A percentile compares a stretch with the other conserved stretches of the same genome.
Conservation (phyloP, 2,329 filamentous ascomycete species). For the Diaporthe aspalathi region DNA sequence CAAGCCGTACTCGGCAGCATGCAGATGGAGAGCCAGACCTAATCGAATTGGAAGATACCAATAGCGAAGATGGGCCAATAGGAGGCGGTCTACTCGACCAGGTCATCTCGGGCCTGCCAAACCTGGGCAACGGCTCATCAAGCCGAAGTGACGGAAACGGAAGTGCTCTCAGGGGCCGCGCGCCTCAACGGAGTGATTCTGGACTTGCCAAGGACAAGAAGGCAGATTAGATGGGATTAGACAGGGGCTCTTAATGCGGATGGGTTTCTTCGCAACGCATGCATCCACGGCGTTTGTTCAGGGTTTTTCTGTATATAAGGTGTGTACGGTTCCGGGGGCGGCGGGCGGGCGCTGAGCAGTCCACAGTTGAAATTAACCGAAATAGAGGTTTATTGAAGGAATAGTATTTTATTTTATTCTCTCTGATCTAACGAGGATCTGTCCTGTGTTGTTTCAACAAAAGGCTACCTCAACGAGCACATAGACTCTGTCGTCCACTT, state of each 20-base stretch:
- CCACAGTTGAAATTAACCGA: constrained; percentile 25
- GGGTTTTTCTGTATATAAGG: constrained; percentile 38
- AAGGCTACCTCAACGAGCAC: neutral
- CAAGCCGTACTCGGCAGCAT: constrained; percentile 39
- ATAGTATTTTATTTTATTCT: constrained; percentile 21
- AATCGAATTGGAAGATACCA: constrained; percentile 76
- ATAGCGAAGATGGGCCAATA: constrained; percentile 63
- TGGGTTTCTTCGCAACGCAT: neutral
- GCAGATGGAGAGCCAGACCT: constrained; percentile 67
- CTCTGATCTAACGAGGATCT: neutral
- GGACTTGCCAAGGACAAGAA: constrained; percentile 56
- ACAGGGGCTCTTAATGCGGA: constrained; percentile 10
- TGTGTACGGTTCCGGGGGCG: constrained; percentile 13
- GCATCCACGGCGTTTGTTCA: constrained; percentile 36
- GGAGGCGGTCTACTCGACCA: constrained; percentile 30
- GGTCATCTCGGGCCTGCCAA: constrained; percentile 46
- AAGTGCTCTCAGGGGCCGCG: constrained; percentile 51
- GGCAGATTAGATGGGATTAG: constrained; percentile 51
- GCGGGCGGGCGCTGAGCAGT: constrained; percentile 6
- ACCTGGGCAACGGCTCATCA: constrained; percentile 50
- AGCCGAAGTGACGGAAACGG: constrained; percentile 54
- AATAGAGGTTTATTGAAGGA: constrained; percentile 37
- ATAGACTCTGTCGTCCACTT: too few species aligned
- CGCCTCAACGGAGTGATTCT: constrained; percentile 43
- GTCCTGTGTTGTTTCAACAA: neutral